Percentiles rank a stretch among this genome's conserved stretches.
phyloP scores from a whole-genome alignment of 495 filamentous ascomycete species.

The Apodospora peruviana region DNA sequence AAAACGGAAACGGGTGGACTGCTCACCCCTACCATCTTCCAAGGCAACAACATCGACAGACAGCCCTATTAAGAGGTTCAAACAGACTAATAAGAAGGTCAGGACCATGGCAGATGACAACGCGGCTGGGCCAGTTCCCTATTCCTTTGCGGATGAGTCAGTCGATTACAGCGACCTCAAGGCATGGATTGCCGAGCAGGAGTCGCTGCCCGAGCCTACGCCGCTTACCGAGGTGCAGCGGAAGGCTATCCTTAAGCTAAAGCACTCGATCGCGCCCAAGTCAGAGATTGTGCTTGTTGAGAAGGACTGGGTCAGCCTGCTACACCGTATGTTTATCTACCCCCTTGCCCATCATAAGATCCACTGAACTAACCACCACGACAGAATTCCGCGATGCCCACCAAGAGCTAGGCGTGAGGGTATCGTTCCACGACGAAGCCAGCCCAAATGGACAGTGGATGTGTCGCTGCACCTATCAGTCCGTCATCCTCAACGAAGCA shows the following conservation, averaged over 20 bases:
- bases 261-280: slow-evolving; percentile 10
- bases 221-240: slow-evolving; percentile 26
- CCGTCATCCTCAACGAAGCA: slow-evolving; percentile 2
- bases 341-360: background rate
- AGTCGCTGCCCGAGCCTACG: slow-evolving; percentile 17
- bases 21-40: too few species aligned
- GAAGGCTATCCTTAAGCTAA: slow-evolving; percentile 26
- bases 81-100: too few species aligned
- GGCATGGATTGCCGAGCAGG: slow-evolving; percentile 30
- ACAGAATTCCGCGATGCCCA: slow-evolving; percentile 15
- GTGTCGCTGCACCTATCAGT: slow-evolving; percentile 11
- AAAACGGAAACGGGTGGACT: too few species aligned
- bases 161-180: slow-evolving; percentile 26
- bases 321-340: slow-evolving; percentile 25
- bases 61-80: too few species aligned
- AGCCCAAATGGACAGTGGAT: slow-evolving; percentile 12
- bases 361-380: background rate
- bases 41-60: too few species aligned
- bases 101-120: too few species aligned
- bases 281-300: slow-evolving; percentile 22
- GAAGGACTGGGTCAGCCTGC: slow-evolving; percentile 32
- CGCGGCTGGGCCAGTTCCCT: too few species aligned
- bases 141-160: slow-evolving; percentile 7
- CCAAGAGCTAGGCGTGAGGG: slow-evolving; percentile 1
- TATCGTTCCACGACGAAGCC: slow-evolving; percentile 3